Conservation (phyloP, 805 yeast species). For the Vanderwaltozyma verrucispora region DNA sequence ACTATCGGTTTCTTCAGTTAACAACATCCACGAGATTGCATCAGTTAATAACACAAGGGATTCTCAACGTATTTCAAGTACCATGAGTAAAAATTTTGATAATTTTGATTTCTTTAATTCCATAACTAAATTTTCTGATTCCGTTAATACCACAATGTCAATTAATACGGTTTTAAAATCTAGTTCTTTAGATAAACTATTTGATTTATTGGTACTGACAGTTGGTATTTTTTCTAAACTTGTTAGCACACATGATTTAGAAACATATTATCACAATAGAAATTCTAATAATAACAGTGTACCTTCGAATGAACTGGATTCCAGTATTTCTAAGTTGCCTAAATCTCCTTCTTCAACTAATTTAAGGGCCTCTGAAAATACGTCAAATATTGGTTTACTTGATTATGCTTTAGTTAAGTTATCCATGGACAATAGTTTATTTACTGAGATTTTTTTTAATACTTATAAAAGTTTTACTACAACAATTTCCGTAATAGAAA, state of each 20-base stretch:
- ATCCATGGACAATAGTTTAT: conserved; percentile 53
- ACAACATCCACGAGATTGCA: neutral
- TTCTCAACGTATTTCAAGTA: conserved; percentile 13
- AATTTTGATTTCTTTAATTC: conserved; percentile 24
- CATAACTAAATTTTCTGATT: conserved; percentile 25
- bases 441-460: conserved; percentile 58
- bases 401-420: conserved; percentile 36
- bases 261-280: conserved; percentile 29
- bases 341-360: neutral
- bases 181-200: conserved; percentile 63
- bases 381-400: conserved; percentile 16
- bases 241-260: conserved; percentile 36
- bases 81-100: conserved; percentile 21
- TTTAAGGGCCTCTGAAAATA: too few relatives aligned
- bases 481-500: conserved; percentile 41
- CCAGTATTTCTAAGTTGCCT: neutral
- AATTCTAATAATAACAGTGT: conserved; percentile 2
- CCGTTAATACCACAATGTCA: conserved; percentile 27
- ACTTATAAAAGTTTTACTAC: conserved; percentile 59
- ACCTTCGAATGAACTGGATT: neutral
- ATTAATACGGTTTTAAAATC: conserved; percentile 47
- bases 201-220: conserved; percentile 71
- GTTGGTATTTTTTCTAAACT: conserved; percentile 44
- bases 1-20: conserved; percentile 18
- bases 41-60: conserved; percentile 8